Evolutionary conservation across 495 filamentous ascomycete genomes (phyloP).

Genomic region (Penicillium maclennaniae): DNA sequence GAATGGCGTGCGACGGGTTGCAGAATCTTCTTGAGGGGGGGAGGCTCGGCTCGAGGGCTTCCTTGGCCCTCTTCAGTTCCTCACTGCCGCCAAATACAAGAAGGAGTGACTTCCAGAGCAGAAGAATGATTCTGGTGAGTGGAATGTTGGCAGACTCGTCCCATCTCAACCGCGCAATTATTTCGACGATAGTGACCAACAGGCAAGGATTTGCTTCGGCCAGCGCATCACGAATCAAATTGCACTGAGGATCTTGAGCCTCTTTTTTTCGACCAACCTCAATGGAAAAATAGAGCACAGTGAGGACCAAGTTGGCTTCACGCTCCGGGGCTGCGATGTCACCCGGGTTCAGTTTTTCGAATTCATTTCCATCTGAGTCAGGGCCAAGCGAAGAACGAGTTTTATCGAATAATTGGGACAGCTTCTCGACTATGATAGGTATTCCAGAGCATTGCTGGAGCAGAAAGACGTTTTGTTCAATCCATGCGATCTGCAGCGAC

Average conservation of each 20-base stretch:
- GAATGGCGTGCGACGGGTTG: conserved; percentile 45
- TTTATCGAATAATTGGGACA: conserved; percentile 57
- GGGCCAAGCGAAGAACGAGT: conserved; percentile 24
- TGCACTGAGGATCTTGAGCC: conserved; percentile 19
- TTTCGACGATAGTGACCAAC: conserved; percentile 67
- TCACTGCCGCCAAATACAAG: conserved; percentile 74
- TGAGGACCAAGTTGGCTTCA: conserved; percentile 51
- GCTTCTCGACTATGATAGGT: conserved; percentile 53
- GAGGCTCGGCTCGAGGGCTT: conserved; percentile 40
- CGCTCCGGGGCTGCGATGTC: conserved; percentile 40
- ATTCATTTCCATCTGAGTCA: conserved; percentile 31
- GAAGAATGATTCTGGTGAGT: conserved; percentile 64
- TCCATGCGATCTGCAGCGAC: conserved; percentile 64
- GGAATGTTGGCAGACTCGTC: conserved; percentile 69
- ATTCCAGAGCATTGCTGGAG: conserved; percentile 59
- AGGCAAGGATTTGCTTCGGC: conserved; percentile 59
- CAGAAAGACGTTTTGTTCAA: conserved; percentile 59
- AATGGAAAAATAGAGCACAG: conserved; percentile 67
- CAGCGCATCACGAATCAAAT: conserved; percentile 36
- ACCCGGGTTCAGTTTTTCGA: conserved; percentile 29
- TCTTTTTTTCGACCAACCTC: conserved; percentile 58
- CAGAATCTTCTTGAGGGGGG: conserved; percentile 29
- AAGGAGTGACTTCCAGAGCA: conserved; percentile 89
- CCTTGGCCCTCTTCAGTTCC: conserved; percentile 71
- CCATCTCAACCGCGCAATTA: conserved; percentile 79